Percentiles rank a stretch among this genome's conserved stretches.
These are phyloP conservation scores for Digitaria exilis DNA, from an alignment of 202 grass and related monocot species.

Conservation along the genomic window DNA sequence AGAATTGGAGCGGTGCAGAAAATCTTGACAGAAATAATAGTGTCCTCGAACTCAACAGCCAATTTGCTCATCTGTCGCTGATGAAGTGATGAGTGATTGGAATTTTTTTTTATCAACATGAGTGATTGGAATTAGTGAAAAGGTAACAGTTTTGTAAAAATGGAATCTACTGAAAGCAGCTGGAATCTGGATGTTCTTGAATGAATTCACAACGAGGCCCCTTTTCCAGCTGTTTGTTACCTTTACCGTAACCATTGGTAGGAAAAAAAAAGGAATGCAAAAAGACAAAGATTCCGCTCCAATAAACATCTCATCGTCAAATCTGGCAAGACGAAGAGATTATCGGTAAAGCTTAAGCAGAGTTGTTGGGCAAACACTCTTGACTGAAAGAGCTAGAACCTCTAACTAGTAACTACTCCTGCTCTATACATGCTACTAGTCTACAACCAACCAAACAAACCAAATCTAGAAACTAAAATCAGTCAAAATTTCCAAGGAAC, in stretches of 20 bases:
- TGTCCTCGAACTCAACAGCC: not conserved
- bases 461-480: not conserved
- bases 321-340: conserved; percentile 10
- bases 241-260: not conserved
- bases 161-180: conserved; percentile 27
- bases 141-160: too few relatives aligned
- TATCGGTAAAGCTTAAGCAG: not conserved
- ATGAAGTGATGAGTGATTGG: too few relatives aligned
- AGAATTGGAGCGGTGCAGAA: not conserved
- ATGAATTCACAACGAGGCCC: not conserved
- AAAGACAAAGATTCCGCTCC: conserved; percentile 1
- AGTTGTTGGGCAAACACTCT: not conserved
- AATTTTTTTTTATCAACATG: too few relatives aligned
- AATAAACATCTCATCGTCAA: not conserved
- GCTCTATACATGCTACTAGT: not conserved
- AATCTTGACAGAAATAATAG: not conserved
- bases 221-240: not conserved
- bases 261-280: not conserved
- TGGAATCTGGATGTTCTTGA: conserved; percentile 14
- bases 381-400: not conserved
- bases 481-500: not conserved
- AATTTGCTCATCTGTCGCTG: not conserved
- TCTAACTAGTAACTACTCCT: not conserved
- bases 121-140: too few relatives aligned
- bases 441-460: not conserved